These are phyloP conservation scores for Cystoisospora suis DNA, from an alignment of 169 alveolate species.

Conservation along the genomic window DNA sequence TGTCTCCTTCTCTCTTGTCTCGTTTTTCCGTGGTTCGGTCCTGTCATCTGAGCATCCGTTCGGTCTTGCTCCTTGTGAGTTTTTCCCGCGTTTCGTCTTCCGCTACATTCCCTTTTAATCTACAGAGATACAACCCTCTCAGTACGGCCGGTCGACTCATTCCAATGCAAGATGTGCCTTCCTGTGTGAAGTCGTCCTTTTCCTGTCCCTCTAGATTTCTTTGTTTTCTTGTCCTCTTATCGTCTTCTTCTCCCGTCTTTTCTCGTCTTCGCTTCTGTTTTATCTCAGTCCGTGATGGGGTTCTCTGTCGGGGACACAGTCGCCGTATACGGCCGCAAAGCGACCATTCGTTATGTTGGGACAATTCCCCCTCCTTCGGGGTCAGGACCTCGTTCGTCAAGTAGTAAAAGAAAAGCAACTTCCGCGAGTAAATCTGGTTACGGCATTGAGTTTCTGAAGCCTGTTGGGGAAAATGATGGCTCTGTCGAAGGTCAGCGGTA, in stretches of 20 bases:
- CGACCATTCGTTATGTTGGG: conserved; percentile 40
- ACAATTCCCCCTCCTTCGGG: conserved; percentile 5
- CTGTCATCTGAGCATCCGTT: too few relatives aligned
- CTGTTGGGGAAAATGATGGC: conserved; percentile 45
- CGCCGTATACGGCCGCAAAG: conserved; percentile 56
- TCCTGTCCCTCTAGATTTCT: too few relatives aligned
- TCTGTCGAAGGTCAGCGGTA: conserved; percentile 49
- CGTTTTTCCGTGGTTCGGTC: too few relatives aligned
- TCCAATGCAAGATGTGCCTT: too few relatives aligned
- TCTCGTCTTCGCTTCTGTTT: background rate
- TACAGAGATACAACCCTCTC: too few relatives aligned
- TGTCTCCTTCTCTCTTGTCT: too few relatives aligned
- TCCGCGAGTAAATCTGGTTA: conserved; percentile 11
- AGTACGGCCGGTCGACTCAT: too few relatives aligned
- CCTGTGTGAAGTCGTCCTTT: too few relatives aligned
- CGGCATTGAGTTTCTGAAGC: conserved; percentile 55
- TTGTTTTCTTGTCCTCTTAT: background rate
- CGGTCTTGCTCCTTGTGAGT: too few relatives aligned
- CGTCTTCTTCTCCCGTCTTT: background rate
- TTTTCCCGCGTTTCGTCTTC: too few relatives aligned
- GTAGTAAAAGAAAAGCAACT: background rate
- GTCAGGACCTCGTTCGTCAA: too few relatives aligned
- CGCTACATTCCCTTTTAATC: too few relatives aligned
- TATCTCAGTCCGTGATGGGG: background rate
- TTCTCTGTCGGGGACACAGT: conserved; percentile 52